Conservation (phyloP, 192 early-diverging fungal species). For the Glomus cerebriforme region DNA sequence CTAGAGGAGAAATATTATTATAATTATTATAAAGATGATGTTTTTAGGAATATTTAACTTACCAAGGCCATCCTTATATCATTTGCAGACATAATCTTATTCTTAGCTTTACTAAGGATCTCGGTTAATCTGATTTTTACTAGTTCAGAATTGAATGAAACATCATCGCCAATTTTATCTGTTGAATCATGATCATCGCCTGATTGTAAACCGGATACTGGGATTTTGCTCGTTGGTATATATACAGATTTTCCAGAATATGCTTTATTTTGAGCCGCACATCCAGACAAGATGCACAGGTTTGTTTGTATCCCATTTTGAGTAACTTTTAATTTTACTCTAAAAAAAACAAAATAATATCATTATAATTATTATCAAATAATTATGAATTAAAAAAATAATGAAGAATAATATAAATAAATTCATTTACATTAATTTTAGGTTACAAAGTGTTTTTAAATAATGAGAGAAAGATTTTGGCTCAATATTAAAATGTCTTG, state of each 20-base stretch:
- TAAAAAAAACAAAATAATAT: too few relatives aligned
- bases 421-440: constrained; percentile 51
- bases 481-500: constrained; percentile 57
- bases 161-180: constrained; percentile 34
- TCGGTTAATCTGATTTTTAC: constrained; percentile 58
- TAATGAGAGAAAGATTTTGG: constrained; percentile 65
- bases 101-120: constrained; percentile 52
- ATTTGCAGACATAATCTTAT: constrained; percentile 51
- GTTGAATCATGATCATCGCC: constrained; percentile 23
- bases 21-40: constrained; percentile 5
- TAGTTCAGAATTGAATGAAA: constrained; percentile 56
- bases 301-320: constrained; percentile 58
- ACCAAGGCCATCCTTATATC: constrained; percentile 62
- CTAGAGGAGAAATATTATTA: background rate
- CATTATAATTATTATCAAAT: background rate
- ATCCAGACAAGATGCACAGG: constrained; percentile 58
- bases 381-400: background rate
- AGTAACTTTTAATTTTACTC: constrained; percentile 67
- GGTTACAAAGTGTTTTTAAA: constrained; percentile 52
- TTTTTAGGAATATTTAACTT: constrained; percentile 18
- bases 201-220: constrained; percentile 12
- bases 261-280: constrained; percentile 48
- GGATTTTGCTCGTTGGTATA: constrained; percentile 20
- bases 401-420: background rate
- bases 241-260: constrained; percentile 50